Percentiles rank a stretch among this genome's conserved stretches.
Evolutionary conservation across 495 filamentous ascomycete species (phyloP).

Genomic region (Tuber melanosporum): DNA sequence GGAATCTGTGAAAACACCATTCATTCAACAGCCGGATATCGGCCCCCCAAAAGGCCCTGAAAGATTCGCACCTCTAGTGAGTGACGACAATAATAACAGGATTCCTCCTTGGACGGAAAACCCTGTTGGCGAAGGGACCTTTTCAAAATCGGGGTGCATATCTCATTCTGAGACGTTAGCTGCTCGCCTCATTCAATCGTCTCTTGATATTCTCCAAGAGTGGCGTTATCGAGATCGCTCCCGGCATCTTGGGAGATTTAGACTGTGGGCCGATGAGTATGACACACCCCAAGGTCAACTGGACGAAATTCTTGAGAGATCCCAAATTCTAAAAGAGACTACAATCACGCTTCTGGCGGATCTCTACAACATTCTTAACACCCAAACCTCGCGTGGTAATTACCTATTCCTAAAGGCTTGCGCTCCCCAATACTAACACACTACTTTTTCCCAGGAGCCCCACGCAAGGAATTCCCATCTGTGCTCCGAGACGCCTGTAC

Average conservation of each 20-base stretch:
- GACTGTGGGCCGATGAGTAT: not conserved
- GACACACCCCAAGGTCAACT: not conserved
- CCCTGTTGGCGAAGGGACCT: not conserved
- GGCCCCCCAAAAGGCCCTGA: too few relatives aligned
- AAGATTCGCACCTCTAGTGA: too few relatives aligned
- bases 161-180: not conserved
- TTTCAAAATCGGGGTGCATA: not conserved
- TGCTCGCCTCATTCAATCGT: not conserved
- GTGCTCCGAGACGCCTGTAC: not conserved
- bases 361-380: not conserved
- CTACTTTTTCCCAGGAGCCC: not conserved
- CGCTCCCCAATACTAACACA: not conserved
- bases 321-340: not conserved
- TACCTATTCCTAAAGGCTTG: not conserved
- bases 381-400: not conserved
- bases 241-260: not conserved
- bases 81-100: too few relatives aligned
- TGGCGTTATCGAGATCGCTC: not conserved
- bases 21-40: too few relatives aligned
- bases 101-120: not conserved
- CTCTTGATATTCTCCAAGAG: not conserved
- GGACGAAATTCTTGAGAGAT: not conserved
- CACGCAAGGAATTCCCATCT: not conserved
- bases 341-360: not conserved
- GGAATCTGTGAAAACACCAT: too few relatives aligned